Percentiles rank a stretch among this genome's conserved stretches.
These are phyloP conservation scores for Thymus mandschuricus DNA, from an alignment of 257 asterid genomes.

Conservation along the genomic window DNA sequence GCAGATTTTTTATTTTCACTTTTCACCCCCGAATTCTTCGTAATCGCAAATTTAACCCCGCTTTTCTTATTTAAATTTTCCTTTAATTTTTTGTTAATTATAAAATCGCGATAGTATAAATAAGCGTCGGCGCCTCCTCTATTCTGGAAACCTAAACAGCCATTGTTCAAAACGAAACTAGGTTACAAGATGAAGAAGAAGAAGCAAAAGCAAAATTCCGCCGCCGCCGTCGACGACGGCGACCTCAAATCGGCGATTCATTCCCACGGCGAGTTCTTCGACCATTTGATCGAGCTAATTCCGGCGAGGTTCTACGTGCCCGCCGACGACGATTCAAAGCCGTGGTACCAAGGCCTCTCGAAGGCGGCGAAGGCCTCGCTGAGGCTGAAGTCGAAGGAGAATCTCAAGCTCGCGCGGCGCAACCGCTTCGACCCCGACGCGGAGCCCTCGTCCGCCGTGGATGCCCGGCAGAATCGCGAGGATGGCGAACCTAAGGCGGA, in stretches of 20 bases:
- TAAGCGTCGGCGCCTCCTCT: background rate
- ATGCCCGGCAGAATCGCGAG: constrained; percentile 43
- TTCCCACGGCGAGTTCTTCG: constrained; percentile 59
- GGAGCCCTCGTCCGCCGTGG: constrained; percentile 54
- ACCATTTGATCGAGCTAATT: constrained; percentile 61
- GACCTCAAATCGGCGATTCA: constrained; percentile 53
- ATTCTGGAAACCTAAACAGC: constrained; percentile 30
- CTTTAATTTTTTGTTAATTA: too few species aligned
- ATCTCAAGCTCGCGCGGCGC: constrained; percentile 73
- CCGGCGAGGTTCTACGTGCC: constrained; percentile 77
- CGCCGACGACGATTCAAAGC: constrained; percentile 67
- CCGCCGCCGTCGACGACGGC: background rate
- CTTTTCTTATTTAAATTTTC: background rate
- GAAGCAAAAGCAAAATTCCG: constrained; percentile 42
- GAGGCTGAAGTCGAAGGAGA: constrained; percentile 62
- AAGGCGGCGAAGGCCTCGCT: constrained; percentile 77
- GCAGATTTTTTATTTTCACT: background rate
- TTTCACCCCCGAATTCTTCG: background rate
- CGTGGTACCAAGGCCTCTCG: constrained; percentile 80
- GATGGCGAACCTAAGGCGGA: constrained; percentile 29
- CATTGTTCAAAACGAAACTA: background rate
- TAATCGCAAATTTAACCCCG: background rate
- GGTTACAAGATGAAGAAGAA: constrained; percentile 42
- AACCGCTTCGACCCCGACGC: constrained; percentile 81
- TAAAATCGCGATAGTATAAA: background rate